Conservation (phyloP, 2,329 filamentous ascomycete genomes). For the Hypoxylon sp. region DNA sequence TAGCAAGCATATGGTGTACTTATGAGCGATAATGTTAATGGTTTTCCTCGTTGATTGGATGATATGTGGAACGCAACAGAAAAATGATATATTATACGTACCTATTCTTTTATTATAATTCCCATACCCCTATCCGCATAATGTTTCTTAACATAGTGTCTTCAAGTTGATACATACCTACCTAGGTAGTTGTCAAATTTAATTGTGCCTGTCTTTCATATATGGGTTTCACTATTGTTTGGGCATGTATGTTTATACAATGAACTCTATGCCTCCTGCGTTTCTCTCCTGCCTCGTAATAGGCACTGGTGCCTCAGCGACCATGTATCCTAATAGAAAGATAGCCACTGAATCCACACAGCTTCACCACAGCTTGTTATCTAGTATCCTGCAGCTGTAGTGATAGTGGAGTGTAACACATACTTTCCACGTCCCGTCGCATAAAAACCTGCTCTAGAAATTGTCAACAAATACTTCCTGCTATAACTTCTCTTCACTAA, state of each 20-base stretch:
- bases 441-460: background rate
- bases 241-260: background rate
- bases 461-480: background rate
- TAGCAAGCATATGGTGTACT: constrained; percentile 20
- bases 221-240: background rate
- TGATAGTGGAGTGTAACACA: background rate
- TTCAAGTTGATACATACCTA: background rate
- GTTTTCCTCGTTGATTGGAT: background rate
- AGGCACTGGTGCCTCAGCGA: constrained; percentile 1
- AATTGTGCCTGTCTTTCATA: background rate
- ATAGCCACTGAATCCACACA: background rate
- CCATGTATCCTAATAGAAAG: background rate
- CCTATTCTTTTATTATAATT: background rate
- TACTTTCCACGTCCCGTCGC: background rate
- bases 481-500: background rate
- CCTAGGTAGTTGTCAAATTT: background rate
- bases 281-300: background rate
- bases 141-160: background rate
- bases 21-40: constrained; percentile 29
- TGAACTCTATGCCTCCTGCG: background rate
- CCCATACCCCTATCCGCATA: background rate
- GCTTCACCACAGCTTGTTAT: background rate
- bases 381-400: background rate
- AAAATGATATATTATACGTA: background rate
- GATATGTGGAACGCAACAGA: background rate